Conservation (phyloP, 768 basidiomycete genomes). For the Xerocomellus dryophilus region DNA sequence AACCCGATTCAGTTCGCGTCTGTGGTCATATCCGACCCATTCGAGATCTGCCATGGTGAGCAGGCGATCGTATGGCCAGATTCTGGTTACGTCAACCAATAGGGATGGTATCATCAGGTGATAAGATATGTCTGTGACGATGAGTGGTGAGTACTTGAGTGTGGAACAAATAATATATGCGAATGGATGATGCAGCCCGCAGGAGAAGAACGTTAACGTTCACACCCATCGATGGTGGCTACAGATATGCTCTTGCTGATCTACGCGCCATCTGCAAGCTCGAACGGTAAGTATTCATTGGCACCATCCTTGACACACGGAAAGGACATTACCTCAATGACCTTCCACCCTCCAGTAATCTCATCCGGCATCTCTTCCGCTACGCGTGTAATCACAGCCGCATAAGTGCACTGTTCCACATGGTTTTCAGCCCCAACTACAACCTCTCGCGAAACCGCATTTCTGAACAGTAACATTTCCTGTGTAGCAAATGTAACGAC, state of each 20-base stretch:
- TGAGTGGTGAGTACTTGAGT: conserved; percentile 32
- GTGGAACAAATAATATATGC: conserved; percentile 18
- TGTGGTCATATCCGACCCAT: neutral
- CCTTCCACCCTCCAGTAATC: conserved; percentile 97
- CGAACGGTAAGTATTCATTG: neutral
- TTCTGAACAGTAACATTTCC: conserved; percentile 88
- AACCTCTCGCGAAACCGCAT: conserved; percentile 84
- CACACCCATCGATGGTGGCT: conserved; percentile 6
- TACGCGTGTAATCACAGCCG: conserved; percentile 84
- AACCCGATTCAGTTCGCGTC: neutral
- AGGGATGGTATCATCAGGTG: conserved; percentile 22
- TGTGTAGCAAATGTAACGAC: conserved; percentile 91
- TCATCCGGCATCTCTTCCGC: conserved; percentile 88
- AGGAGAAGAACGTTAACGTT: neutral
- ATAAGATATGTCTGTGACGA: conserved; percentile 30
- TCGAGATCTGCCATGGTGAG: neutral
- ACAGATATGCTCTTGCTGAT: conserved; percentile 50
- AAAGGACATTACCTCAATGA: conserved; percentile 75
- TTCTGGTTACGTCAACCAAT: neutral
- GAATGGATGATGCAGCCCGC: conserved; percentile 6
- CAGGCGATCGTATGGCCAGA: neutral
- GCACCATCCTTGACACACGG: neutral
- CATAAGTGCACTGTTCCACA: conserved; percentile 93
- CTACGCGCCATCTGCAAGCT: conserved; percentile 47
- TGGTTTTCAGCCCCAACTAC: conserved; percentile 83